phyloP scores from a whole-genome alignment of 2,329 filamentous ascomycete genomes.

The Xylariaceae sp. region DNA sequence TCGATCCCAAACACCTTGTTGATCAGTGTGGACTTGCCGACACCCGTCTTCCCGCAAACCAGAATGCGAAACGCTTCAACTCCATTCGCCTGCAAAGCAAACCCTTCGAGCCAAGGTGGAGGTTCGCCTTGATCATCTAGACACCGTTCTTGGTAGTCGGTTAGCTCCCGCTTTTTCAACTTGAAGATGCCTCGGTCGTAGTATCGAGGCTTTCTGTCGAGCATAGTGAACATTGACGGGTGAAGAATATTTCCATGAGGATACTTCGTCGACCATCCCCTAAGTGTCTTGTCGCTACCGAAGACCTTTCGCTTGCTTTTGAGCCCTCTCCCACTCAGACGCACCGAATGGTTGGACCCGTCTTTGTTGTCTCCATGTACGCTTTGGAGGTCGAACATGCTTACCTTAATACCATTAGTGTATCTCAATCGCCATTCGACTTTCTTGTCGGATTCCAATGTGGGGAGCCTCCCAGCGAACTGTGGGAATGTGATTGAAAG shows the following conservation, averaged over 20 bases:
- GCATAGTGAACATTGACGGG: conserved; percentile 10
- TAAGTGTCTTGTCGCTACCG: not conserved
- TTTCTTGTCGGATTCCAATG: conserved; percentile 10
- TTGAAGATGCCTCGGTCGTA: conserved; percentile 23
- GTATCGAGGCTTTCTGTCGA: conserved; percentile 17
- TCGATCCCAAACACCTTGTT: conserved; percentile 25
- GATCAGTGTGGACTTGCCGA: conserved; percentile 21
- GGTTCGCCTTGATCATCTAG: conserved; percentile 19
- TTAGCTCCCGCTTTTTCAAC: conserved; percentile 6
- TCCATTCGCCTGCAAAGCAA: conserved; percentile 9
- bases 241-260: conserved; percentile 20
- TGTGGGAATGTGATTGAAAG: conserved; percentile 18
- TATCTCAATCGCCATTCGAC: conserved; percentile 18
- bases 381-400: conserved; percentile 21
- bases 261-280: conserved; percentile 1
- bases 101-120: conserved; percentile 16
- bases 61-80: conserved; percentile 20
- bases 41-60: conserved; percentile 22
- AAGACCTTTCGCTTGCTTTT: conserved; percentile 14
- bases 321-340: not conserved
- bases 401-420: conserved; percentile 14
- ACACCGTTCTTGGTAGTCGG: conserved; percentile 12
- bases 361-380: conserved; percentile 13
- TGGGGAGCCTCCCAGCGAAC: conserved; percentile 14
- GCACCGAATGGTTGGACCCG: conserved; percentile 10